Conservation (phyloP, 331 rosid genomes). For the Pyrus hybrid region DNA sequence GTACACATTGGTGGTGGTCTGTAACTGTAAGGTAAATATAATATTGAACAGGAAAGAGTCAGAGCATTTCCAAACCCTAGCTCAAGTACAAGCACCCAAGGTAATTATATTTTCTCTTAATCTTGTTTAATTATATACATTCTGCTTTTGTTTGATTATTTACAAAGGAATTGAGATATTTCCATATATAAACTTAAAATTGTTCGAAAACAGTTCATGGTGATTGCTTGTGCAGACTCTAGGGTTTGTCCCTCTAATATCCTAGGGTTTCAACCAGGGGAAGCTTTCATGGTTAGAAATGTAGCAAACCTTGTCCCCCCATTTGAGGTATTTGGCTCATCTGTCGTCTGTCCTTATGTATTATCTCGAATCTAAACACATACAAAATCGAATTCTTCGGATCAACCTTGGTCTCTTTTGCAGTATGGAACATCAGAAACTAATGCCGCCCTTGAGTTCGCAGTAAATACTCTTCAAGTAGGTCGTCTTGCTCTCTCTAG, state of each 20-base stretch:
- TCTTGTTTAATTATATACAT: background rate
- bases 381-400: background rate
- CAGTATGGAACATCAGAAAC: constrained; percentile 84
- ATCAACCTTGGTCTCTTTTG: background rate
- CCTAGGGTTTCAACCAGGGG: constrained; percentile 91
- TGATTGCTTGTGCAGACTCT: constrained; percentile 93
- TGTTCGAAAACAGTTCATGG: constrained; percentile 73
- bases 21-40: background rate
- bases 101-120: constrained; percentile 17
- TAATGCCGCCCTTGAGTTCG: constrained; percentile 90
- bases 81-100: constrained; percentile 79
- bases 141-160: background rate
- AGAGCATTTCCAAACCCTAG: constrained; percentile 59
- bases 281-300: constrained; percentile 74
- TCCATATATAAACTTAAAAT: constrained; percentile 35
- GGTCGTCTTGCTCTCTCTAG: background rate
- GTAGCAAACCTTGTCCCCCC: constrained; percentile 83
- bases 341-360: background rate
- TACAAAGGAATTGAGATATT: constrained; percentile 1
- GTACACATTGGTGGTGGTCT: background rate
- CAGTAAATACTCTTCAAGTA: constrained; percentile 70
- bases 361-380: background rate
- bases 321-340: constrained; percentile 40
- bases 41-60: constrained; percentile 51
- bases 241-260: constrained; percentile 93